These are phyloP conservation scores for Lentithecium fluviatile DNA, from an alignment of 495 filamentous ascomycete species.

Conservation along the genomic window DNA sequence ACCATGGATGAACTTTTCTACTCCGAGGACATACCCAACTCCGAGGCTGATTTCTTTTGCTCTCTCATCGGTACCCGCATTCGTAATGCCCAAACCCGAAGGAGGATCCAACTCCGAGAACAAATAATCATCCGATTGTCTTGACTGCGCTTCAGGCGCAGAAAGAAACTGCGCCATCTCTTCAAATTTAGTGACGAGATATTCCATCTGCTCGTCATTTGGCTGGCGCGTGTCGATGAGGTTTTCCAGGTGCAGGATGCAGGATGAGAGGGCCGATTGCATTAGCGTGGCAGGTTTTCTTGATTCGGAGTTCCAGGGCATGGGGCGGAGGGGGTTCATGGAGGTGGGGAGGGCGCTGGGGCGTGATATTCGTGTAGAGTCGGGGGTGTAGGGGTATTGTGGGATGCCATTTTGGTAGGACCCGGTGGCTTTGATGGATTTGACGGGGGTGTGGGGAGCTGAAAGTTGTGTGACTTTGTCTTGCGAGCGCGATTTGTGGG, in stretches of 20 bases:
- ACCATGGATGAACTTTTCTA: conserved; percentile 3
- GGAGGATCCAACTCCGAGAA: conserved; percentile 7
- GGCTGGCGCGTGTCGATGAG: conserved; percentile 11
- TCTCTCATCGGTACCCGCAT: not conserved
- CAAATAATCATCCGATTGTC: conserved; percentile 4
- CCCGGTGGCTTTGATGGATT: not conserved
- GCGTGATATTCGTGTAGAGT: not conserved
- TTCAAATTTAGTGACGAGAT: conserved; percentile 17
- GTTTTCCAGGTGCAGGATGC: conserved; percentile 7
- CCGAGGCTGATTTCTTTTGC: not conserved
- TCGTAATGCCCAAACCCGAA: not conserved
- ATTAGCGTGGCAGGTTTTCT: not conserved
- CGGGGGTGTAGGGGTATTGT: conserved; percentile 19
- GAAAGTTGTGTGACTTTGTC: not conserved
- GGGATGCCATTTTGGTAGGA: conserved; percentile 1
- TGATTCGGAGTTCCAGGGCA: conserved; percentile 12
- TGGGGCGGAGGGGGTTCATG: not conserved
- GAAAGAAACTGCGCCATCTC: conserved; percentile 4
- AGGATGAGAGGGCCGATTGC: conserved; percentile 17
- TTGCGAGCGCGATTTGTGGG: no score
- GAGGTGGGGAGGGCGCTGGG: not conserved
- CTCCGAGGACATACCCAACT: conserved; percentile 4
- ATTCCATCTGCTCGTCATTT: conserved; percentile 21
- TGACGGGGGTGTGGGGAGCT: not conserved
- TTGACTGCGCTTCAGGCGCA: conserved; percentile 6